phyloP scores from a whole-genome alignment of 176 grass and related monocot genomes.

The Bonia amplexicaulis region DNA sequence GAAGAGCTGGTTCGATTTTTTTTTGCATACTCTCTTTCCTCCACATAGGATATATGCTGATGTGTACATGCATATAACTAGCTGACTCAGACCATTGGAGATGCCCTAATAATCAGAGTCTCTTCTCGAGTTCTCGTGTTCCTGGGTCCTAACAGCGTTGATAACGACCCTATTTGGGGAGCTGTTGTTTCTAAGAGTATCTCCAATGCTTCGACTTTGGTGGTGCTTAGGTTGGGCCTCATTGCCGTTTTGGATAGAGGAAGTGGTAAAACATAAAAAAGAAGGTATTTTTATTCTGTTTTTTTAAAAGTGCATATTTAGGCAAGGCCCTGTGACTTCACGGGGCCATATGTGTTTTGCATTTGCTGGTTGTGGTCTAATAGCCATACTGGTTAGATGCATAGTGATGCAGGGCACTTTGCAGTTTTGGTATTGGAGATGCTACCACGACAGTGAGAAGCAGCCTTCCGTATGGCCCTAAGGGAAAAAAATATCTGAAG shows the following conservation, averaged over 20 bases:
- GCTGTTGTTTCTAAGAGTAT: background rate
- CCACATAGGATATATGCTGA: too few relatives aligned
- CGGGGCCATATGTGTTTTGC: background rate
- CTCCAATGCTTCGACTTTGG: background rate
- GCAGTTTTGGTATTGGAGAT: background rate
- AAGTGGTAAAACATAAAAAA: background rate
- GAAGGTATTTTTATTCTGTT: too few relatives aligned
- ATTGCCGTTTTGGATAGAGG: background rate
- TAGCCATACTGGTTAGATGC: background rate
- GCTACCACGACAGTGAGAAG: background rate
- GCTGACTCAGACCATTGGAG: too few relatives aligned
- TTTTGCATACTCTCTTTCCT: too few relatives aligned
- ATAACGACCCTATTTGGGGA: background rate
- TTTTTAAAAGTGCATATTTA: too few relatives aligned
- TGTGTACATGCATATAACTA: too few relatives aligned
- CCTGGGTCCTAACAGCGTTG: background rate
- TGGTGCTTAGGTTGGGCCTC: background rate
- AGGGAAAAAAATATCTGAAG: too few relatives aligned
- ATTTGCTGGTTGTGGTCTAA: background rate
- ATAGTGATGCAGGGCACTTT: background rate
- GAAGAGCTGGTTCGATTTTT: too few relatives aligned
- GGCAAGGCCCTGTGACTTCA: background rate
- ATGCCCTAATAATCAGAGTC: background rate
- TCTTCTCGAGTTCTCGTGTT: background rate
- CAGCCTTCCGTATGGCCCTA: background rate